A percentile compares a stretch with the other conserved stretches of the same genome.
Conservation (phyloP, 1,284 basidiomycete genomes). For the Blastosporella zonata region DNA sequence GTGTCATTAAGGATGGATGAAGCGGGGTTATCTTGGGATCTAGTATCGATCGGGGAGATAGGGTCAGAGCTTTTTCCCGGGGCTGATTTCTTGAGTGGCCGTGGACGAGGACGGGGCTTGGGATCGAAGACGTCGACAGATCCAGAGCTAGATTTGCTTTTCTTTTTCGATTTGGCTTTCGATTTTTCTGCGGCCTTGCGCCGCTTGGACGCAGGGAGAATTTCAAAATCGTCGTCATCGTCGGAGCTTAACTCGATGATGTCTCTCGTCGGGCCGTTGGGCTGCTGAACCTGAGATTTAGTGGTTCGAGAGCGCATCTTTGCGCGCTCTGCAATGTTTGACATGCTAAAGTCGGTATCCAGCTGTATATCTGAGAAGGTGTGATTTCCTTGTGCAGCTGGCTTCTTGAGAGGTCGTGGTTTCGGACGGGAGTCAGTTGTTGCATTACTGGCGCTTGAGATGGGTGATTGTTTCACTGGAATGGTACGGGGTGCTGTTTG, state of each 20-base stretch:
- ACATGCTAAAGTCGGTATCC: slow-evolving; percentile 10
- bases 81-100: slow-evolving; percentile 14
- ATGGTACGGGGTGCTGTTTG: slow-evolving; percentile 1
- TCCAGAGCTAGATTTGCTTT: slow-evolving; percentile 11
- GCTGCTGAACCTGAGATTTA: slow-evolving; percentile 6
- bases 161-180: slow-evolving; percentile 17
- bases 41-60: slow-evolving; percentile 1
- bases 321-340: slow-evolving; percentile 37
- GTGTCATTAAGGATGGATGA: slow-evolving; percentile 10
- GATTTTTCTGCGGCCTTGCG: slow-evolving; percentile 13
- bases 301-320: slow-evolving; percentile 35
- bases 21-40: slow-evolving; percentile 14
- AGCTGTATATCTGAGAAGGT: slow-evolving; percentile 6
- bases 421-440: slow-evolving; percentile 17
- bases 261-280: slow-evolving; percentile 11
- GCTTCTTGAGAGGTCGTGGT: slow-evolving; percentile 19
- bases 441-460: slow-evolving; percentile 6
- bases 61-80: slow-evolving; percentile 4
- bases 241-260: slow-evolving; percentile 27
- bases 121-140: slow-evolving; percentile 7
- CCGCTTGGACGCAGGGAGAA: slow-evolving; percentile 16
- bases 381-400: slow-evolving; percentile 1
- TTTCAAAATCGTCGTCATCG: slow-evolving; percentile 25
- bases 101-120: slow-evolving; percentile 23
- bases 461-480: not conserved